These are phyloP conservation scores for Kluyveromyces starmeri DNA, from an alignment of 805 yeast species.

Conservation along the genomic window DNA sequence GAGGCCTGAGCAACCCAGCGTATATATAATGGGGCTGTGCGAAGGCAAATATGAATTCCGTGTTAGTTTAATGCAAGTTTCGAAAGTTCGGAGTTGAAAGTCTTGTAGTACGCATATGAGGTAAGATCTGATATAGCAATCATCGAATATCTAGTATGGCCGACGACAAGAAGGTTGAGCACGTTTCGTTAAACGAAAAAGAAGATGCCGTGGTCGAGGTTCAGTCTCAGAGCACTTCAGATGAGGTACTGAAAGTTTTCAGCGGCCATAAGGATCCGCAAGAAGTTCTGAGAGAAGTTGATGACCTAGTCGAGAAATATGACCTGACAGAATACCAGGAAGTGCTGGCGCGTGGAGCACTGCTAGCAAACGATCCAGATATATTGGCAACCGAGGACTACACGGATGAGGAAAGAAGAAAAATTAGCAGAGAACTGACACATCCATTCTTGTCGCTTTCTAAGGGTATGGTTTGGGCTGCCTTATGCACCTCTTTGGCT, in stretches of 20 bases:
- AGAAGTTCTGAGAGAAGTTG: constrained; percentile 10
- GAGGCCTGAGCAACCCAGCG: no score
- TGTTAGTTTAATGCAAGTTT: no score
- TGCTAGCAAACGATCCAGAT: constrained; percentile 43
- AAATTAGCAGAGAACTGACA: constrained; percentile 35
- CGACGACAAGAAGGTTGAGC: background rate
- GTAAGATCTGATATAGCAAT: no score
- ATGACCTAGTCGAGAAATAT: constrained; percentile 8
- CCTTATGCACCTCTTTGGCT: constrained; percentile 43
- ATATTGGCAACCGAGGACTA: constrained; percentile 33
- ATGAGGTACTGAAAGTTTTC: constrained; percentile 10
- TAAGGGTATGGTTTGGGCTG: constrained; percentile 47
- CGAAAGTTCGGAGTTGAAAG: no score
- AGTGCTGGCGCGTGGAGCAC: constrained; percentile 43
- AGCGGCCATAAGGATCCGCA: constrained; percentile 12
- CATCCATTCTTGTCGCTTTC: constrained; percentile 42
- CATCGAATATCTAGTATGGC: background rate
- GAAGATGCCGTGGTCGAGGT: background rate
- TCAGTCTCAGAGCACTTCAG: background rate
- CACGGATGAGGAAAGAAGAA: constrained; percentile 26
- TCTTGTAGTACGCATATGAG: no score
- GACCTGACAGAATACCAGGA: constrained; percentile 22
- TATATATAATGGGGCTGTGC: no score
- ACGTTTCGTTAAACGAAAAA: background rate
- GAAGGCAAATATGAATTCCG: no score